A percentile compares a stretch with the other conserved stretches of the same genome.
These are phyloP conservation scores for Astraeus odoratus DNA, from an alignment of 768 basidiomycete genomes.

Conservation along the genomic window DNA sequence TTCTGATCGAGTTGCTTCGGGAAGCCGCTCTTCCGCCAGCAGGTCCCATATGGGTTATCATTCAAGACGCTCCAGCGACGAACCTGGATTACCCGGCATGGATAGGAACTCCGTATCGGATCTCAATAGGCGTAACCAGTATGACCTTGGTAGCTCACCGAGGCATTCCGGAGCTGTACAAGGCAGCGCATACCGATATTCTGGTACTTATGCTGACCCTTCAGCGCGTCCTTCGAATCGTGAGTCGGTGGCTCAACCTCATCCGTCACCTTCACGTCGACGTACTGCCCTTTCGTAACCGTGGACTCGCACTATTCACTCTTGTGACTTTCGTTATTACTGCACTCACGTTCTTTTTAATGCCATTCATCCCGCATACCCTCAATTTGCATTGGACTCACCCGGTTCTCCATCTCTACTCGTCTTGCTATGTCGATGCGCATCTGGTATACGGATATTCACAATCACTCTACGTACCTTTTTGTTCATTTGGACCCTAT, in stretches of 20 bases:
- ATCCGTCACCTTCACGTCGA: slow-evolving; percentile 10
- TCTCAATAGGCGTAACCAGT: slow-evolving; percentile 12
- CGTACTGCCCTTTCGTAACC: slow-evolving; percentile 18
- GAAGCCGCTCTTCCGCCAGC: slow-evolving; percentile 9
- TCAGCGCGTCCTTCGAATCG: slow-evolving; percentile 9
- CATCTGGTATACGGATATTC: background rate
- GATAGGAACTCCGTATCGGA: slow-evolving; percentile 5
- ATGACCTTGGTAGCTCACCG: slow-evolving; percentile 10
- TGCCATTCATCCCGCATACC: slow-evolving; percentile 25
- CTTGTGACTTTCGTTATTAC: slow-evolving; percentile 9
- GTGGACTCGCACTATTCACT: slow-evolving; percentile 2
- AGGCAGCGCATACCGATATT: background rate
- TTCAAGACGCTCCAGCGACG: slow-evolving; percentile 27
- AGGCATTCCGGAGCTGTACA: slow-evolving; percentile 7
- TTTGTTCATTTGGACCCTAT: slow-evolving; percentile 15
- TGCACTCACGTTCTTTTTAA: slow-evolving; percentile 13
- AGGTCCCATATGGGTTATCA: slow-evolving; percentile 17
- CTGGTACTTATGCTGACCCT: background rate
- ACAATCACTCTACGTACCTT: background rate
- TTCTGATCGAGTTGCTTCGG: slow-evolving; percentile 14
- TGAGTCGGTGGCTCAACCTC: slow-evolving; percentile 12
- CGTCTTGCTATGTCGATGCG: background rate
- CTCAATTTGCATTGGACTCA: slow-evolving; percentile 1
- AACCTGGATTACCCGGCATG: slow-evolving; percentile 12
- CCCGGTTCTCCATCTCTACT: background rate